Percentiles rank a stretch among this genome's conserved stretches.
Evolutionary conservation across 768 basidiomycete genomes (phyloP).

Genomic region (Boletus tomentosulus): DNA sequence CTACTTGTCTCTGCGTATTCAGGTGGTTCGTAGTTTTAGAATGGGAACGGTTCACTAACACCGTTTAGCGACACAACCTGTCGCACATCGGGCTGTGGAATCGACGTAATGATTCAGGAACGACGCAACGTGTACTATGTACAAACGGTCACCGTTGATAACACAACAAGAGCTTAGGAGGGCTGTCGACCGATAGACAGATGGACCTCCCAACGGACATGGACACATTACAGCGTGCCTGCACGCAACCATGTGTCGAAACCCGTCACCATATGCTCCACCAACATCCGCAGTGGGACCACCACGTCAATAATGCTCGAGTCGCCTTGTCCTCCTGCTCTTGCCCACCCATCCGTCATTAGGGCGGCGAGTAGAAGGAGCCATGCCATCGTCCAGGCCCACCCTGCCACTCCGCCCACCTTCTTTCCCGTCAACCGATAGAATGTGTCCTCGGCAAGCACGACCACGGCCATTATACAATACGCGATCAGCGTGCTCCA

Average conservation of each 20-base stretch:
- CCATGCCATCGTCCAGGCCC: neutral
- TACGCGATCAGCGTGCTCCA: conserved; percentile 44
- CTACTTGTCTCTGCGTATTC: too few species aligned
- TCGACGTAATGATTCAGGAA: too few species aligned
- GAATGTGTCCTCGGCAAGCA: conserved; percentile 41
- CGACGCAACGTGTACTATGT: too few species aligned
- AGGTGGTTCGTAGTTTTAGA: too few species aligned
- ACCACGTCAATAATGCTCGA: neutral
- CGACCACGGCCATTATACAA: conserved; percentile 48
- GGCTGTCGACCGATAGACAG: too few species aligned
- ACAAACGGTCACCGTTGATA: too few species aligned
- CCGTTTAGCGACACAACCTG: too few species aligned
- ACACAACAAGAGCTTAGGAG: too few species aligned
- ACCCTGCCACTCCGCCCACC: neutral
- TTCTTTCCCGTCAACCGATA: neutral
- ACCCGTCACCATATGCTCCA: neutral
- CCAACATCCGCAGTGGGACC: neutral
- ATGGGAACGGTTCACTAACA: too few species aligned
- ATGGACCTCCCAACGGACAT: too few species aligned
- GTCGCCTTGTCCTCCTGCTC: neutral
- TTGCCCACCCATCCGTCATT: neutral
- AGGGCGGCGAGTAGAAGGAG: neutral
- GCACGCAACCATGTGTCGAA: neutral
- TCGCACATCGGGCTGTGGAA: too few species aligned
- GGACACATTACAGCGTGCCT: too few species aligned